phyloP scores from a whole-genome alignment of 1,284 basidiomycete genomes.

The Cryptococcus neoformans region DNA sequence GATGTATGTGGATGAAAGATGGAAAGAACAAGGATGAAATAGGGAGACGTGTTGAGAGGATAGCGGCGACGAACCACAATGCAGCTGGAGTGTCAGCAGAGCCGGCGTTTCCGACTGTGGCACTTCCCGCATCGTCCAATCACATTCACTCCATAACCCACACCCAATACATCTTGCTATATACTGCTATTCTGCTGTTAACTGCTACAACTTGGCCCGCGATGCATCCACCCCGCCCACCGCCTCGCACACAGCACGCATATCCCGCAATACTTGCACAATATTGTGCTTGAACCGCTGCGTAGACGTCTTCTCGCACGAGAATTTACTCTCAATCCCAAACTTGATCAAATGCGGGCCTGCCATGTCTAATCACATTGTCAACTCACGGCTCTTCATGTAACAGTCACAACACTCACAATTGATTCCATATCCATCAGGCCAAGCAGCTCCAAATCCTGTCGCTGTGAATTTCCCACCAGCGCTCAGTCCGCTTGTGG shows the following conservation, averaged over 20 bases:
- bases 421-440: constrained; percentile 88
- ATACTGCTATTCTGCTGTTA: too few species aligned
- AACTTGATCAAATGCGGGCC: constrained; percentile 82
- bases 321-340: constrained; percentile 88
- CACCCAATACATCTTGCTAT: not conserved
- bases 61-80: not conserved
- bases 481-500: constrained; percentile 85
- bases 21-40: not conserved
- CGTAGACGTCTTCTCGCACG: constrained; percentile 69
- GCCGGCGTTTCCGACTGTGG: not conserved
- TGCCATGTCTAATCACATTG: constrained; percentile 65
- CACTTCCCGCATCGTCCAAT: not conserved
- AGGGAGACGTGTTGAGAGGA: not conserved
- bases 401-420: constrained; percentile 57
- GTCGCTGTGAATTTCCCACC: constrained; percentile 88
- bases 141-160: not conserved
- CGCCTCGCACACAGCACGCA: constrained; percentile 60
- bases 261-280: constrained; percentile 66
- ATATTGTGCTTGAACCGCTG: constrained; percentile 65
- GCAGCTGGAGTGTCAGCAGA: not conserved
- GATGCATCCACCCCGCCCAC: too few species aligned
- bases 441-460: constrained; percentile 76
- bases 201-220: too few species aligned
- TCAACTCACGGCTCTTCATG: not conserved
- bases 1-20: not conserved